These are phyloP conservation scores for Pseudonitzschia multiseries DNA, from an alignment of 108 stramenopile genomes.

Conservation along the genomic window DNA sequence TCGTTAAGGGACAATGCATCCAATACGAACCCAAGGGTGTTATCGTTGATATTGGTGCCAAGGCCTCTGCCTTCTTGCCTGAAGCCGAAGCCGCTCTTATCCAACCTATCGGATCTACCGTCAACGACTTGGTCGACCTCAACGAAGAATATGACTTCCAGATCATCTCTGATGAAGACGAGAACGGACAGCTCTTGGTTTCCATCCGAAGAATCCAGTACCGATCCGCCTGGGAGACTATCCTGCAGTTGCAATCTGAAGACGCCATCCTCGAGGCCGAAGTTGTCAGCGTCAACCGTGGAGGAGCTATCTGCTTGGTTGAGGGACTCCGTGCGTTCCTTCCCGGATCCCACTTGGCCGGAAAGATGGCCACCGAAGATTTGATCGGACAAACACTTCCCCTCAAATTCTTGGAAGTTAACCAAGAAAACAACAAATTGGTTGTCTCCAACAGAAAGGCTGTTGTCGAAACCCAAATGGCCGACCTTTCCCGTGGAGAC, in stretches of 20 bases:
- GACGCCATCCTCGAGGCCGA: constrained; percentile 91
- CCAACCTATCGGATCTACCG: constrained; percentile 47
- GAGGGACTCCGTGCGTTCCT: constrained; percentile 94
- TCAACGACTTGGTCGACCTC: constrained; percentile 73
- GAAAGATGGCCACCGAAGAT: constrained; percentile 85
- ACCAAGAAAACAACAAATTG: constrained; percentile 91
- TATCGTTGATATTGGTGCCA: constrained; percentile 93
- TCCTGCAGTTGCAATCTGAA: constrained; percentile 61
- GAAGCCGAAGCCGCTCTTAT: constrained; percentile 74
- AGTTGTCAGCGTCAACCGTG: constrained; percentile 90
- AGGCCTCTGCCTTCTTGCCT: constrained; percentile 91
- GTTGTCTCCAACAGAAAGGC: constrained; percentile 95
- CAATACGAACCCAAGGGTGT: constrained; percentile 71
- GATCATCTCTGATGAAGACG: constrained; percentile 94
- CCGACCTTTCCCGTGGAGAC: constrained; percentile 89
- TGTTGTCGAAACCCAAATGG: constrained; percentile 91
- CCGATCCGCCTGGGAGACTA: constrained; percentile 88
- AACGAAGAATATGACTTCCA: constrained; percentile 83
- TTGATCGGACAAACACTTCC: constrained; percentile 81
- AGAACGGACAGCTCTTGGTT: constrained; percentile 89
- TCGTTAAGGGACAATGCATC: constrained; percentile 78
- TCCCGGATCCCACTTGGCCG: constrained; percentile 92
- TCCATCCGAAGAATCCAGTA: constrained; percentile 89
- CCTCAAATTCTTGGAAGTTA: constrained; percentile 94
- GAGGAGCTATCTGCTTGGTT: constrained; percentile 93